phyloP scores from a whole-genome alignment of 2,329 filamentous ascomycete species.

The Claviceps spartinae region DNA sequence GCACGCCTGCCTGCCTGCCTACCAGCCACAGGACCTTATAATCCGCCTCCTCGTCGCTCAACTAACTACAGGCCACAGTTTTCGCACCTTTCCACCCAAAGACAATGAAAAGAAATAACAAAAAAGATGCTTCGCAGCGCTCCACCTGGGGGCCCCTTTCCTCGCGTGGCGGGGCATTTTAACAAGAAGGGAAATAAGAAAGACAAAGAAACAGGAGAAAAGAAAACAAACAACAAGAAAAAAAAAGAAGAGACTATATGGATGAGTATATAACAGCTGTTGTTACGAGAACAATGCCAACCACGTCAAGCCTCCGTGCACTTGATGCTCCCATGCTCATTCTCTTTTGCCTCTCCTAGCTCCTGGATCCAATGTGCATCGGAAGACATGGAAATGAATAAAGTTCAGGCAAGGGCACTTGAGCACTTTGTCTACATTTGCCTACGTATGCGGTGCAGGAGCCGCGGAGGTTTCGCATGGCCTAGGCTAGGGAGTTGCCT shows the following conservation, averaged over 20 bases:
- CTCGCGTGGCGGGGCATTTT: neutral
- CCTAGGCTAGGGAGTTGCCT: neutral
- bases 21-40: neutral
- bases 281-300: conserved; percentile 3
- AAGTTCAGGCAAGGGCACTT: neutral
- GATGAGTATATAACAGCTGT: neutral
- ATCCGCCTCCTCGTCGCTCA: neutral
- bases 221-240: neutral
- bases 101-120: neutral
- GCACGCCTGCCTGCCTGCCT: neutral
- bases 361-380: conserved; percentile 7
- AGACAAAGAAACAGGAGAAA: neutral
- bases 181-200: neutral
- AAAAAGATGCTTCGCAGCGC: neutral
- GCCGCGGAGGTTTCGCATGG: neutral
- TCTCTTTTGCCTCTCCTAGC: neutral
- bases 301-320: conserved; percentile 1
- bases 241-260: neutral
- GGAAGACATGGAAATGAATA: neutral
- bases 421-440: neutral
- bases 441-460: neutral
- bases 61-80: neutral
- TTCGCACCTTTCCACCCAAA: neutral
- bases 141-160: neutral
- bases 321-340: conserved; percentile 2